Conservation (phyloP, 2,329 filamentous ascomycete genomes). For the Fusarium pilosicola region DNA sequence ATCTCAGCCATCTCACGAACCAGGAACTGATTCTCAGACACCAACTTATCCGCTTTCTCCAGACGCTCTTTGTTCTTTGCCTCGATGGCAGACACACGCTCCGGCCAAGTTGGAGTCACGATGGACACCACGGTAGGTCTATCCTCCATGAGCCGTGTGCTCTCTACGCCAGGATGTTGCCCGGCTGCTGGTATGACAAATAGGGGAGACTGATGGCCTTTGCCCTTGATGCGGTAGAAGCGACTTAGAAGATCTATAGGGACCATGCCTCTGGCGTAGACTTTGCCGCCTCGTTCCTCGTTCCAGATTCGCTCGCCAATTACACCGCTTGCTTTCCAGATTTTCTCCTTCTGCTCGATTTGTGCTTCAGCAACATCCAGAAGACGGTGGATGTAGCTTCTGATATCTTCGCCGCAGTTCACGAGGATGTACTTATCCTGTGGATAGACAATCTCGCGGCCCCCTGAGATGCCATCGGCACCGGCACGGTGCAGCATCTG, state of each 20-base stretch:
- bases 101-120: conserved; percentile 45
- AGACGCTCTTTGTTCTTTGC: conserved; percentile 37
- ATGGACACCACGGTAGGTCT: conserved; percentile 53
- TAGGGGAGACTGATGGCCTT: conserved; percentile 56
- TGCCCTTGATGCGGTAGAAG: conserved; percentile 62
- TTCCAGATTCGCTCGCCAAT: conserved; percentile 53
- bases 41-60: conserved; percentile 32
- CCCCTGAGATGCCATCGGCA: conserved; percentile 59
- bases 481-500: conserved; percentile 65
- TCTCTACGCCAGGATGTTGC: conserved; percentile 56
- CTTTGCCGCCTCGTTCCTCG: conserved; percentile 42
- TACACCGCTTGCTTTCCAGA: conserved; percentile 52
- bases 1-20: conserved; percentile 37
- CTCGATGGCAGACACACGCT: conserved; percentile 49
- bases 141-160: conserved; percentile 58
- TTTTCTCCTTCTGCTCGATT: conserved; percentile 48
- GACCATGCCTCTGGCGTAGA: conserved; percentile 57
- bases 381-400: conserved; percentile 55
- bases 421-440: conserved; percentile 67
- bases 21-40: conserved; percentile 30
- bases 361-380: conserved; percentile 59
- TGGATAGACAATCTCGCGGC: conserved; percentile 63
- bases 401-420: conserved; percentile 64
- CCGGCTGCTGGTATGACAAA: conserved; percentile 64
- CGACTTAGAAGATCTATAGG: conserved; percentile 61